Evolutionary conservation across 768 basidiomycete species (phyloP).

Genomic region (Pleurotus pulmonarius): DNA sequence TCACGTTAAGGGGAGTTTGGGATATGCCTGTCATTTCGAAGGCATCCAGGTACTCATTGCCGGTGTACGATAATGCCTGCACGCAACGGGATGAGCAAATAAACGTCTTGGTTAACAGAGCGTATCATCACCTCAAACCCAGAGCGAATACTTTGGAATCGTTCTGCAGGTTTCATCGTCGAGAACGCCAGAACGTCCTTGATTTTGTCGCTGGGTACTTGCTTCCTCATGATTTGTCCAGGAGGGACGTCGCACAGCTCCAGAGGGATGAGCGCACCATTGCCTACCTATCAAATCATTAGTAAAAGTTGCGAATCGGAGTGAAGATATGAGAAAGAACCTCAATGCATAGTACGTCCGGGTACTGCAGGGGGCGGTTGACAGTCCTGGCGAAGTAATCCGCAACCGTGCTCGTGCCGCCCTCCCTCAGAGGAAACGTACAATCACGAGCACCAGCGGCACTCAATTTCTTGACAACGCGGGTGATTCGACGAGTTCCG

Average conservation of each 20-base stretch:
- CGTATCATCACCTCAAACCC: conserved; percentile 45
- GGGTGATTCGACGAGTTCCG: conserved; percentile 20
- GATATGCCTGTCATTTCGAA: conserved; percentile 11
- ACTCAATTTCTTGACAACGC: conserved; percentile 56
- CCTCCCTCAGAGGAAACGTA: conserved; percentile 47
- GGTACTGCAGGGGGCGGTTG: conserved; percentile 35
- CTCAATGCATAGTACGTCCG: conserved; percentile 53
- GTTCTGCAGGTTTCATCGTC: conserved; percentile 56
- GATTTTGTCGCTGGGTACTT: conserved; percentile 65
- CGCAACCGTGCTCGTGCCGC: conserved; percentile 41
- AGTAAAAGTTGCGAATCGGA: neutral
- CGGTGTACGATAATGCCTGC: neutral
- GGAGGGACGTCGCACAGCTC: conserved; percentile 60
- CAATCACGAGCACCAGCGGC: conserved; percentile 41
- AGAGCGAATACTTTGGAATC: conserved; percentile 48
- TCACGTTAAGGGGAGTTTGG: conserved; percentile 48
- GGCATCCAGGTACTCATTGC: neutral
- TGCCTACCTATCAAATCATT: conserved; percentile 43
- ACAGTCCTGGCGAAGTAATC: conserved; percentile 18
- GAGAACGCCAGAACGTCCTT: conserved; percentile 63
- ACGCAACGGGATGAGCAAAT: neutral
- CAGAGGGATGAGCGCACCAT: conserved; percentile 60
- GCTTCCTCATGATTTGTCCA: conserved; percentile 72
- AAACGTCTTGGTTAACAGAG: neutral
- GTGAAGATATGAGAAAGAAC: conserved; percentile 25